phyloP scores from a whole-genome alignment of 148 eudicot species.

The Polygonum aviculare region DNA sequence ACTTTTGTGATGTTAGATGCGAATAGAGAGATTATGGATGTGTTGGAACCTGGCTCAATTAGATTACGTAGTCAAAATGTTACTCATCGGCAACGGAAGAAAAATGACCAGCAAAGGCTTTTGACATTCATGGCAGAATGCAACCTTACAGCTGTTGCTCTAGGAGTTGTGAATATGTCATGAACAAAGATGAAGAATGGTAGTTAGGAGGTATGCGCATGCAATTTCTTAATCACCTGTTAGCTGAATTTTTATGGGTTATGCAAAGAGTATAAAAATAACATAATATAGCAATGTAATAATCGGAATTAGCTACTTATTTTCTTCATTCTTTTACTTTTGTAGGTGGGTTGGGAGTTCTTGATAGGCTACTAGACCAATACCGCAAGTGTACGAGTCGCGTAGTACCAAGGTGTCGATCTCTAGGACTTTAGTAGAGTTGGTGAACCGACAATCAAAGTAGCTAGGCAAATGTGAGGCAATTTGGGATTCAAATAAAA shows the following conservation, averaged over 20 bases:
- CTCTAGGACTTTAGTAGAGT: too few relatives aligned
- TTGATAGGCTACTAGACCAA: too few relatives aligned
- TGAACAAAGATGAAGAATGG: slow-evolving; percentile 83
- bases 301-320: neutral
- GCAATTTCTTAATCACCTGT: neutral
- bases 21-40: slow-evolving; percentile 84
- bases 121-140: slow-evolving; percentile 84
- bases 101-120: slow-evolving; percentile 76
- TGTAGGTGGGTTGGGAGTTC: neutral
- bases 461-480: too few relatives aligned
- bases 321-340: neutral
- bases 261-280: neutral
- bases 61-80: slow-evolving; percentile 59
- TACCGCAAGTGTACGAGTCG: too few relatives aligned
- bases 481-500: too few relatives aligned
- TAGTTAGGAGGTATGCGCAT: slow-evolving; percentile 75
- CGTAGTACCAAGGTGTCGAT: too few relatives aligned
- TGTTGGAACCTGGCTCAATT: slow-evolving; percentile 66
- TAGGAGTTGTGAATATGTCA: slow-evolving; percentile 83
- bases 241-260: neutral
- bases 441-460: too few relatives aligned
- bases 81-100: slow-evolving; percentile 81
- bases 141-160: slow-evolving; percentile 86
- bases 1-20: slow-evolving; percentile 98
- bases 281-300: neutral